A percentile compares a stretch with the other conserved stretches of the same genome.
These are phyloP conservation scores for Mayamaea pseudoterrestris DNA, from an alignment of 108 stramenopile species.

Conservation along the genomic window DNA sequence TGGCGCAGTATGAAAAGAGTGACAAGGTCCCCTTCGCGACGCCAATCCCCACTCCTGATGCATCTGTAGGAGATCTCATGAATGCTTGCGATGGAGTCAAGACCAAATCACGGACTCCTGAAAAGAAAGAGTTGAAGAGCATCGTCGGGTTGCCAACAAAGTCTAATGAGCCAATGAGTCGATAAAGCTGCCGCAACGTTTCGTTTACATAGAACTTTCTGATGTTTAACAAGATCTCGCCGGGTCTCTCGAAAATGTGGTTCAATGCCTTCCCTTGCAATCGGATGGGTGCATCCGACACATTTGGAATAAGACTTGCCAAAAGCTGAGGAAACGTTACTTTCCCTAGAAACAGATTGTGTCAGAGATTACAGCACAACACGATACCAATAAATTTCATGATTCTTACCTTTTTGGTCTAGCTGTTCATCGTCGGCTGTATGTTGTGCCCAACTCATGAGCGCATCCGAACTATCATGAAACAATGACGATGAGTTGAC, in stretches of 20 bases:
- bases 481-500: too few relatives aligned
- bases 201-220: slow-evolving; percentile 71
- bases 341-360: slow-evolving; percentile 1
- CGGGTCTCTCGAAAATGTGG: slow-evolving; percentile 48
- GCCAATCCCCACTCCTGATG: slow-evolving; percentile 79
- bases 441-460: slow-evolving; percentile 33
- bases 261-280: slow-evolving; percentile 72
- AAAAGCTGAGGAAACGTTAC: slow-evolving; percentile 25
- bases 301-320: slow-evolving; percentile 46
- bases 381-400: too few relatives aligned
- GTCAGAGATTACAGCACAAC: too few relatives aligned
- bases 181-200: slow-evolving; percentile 85
- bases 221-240: slow-evolving; percentile 46
- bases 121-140: slow-evolving; percentile 67
- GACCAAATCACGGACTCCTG: slow-evolving; percentile 88
- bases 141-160: slow-evolving; percentile 91
- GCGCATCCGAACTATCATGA: slow-evolving; percentile 27
- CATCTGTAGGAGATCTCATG: slow-evolving; percentile 75
- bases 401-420: too few relatives aligned
- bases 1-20: slow-evolving; percentile 82
- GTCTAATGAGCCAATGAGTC: slow-evolving; percentile 88
- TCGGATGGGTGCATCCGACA: slow-evolving; percentile 78
- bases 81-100: slow-evolving; percentile 76
- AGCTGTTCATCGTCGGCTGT: slow-evolving; percentile 28
- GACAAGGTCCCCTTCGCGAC: slow-evolving; percentile 90